phyloP scores from a whole-genome alignment of 2,329 filamentous ascomycete genomes.

The Zymoseptoria tritici region DNA sequence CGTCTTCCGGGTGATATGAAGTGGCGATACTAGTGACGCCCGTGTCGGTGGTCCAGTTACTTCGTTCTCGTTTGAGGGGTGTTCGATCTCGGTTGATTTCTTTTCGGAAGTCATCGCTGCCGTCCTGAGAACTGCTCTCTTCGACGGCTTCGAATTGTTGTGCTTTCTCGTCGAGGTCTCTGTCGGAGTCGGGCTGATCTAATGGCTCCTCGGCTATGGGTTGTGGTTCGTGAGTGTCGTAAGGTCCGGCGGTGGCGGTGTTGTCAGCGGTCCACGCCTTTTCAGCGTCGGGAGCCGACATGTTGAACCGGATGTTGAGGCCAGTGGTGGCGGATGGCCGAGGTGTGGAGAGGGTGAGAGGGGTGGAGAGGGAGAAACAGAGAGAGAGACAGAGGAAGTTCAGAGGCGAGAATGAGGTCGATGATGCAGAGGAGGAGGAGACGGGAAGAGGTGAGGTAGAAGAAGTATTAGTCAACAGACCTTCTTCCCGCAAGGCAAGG shows the following conservation, averaged over 20 bases:
- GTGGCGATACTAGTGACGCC: slow-evolving; percentile 25
- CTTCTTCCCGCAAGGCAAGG: no score
- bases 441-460: neutral
- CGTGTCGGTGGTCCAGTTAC: slow-evolving; percentile 29
- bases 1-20: slow-evolving; percentile 14
- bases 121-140: slow-evolving; percentile 17
- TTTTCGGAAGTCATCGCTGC: slow-evolving; percentile 18
- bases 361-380: neutral
- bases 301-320: slow-evolving; percentile 1
- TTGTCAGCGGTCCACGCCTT: slow-evolving; percentile 11
- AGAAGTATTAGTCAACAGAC: neutral
- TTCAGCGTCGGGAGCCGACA: slow-evolving; percentile 13
- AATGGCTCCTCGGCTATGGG: slow-evolving; percentile 35
- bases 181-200: slow-evolving; percentile 30
- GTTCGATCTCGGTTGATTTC: slow-evolving; percentile 3
- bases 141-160: slow-evolving; percentile 25
- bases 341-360: neutral
- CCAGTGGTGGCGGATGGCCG: neutral
- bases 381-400: neutral
- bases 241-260: slow-evolving; percentile 9
- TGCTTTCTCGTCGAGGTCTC: slow-evolving; percentile 30
- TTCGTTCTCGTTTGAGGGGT: slow-evolving; percentile 20
- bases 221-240: slow-evolving; percentile 28
- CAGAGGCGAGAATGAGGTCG: neutral
- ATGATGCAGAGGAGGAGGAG: neutral